Evolutionary conservation across 2,329 filamentous ascomycete species (phyloP).

Genomic region (Curvularia sp.): DNA sequence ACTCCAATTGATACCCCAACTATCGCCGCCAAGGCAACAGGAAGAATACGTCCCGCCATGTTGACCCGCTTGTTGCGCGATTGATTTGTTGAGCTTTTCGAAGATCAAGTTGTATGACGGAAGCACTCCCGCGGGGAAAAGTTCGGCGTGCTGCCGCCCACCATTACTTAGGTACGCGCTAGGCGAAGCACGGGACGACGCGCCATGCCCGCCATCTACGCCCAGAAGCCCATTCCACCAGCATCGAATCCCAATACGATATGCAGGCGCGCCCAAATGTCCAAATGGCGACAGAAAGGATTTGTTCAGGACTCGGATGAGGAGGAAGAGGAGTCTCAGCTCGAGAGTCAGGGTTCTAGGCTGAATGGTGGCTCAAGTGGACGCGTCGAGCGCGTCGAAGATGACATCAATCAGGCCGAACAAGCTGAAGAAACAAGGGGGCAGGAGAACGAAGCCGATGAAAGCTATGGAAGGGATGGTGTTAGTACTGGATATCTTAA

Average conservation of each 20-base stretch:
- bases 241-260: conserved; percentile 32
- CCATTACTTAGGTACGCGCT: conserved; percentile 25
- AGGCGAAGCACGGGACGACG: conserved; percentile 33
- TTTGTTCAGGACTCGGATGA: conserved; percentile 62
- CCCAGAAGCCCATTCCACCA: conserved; percentile 25
- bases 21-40: conserved; percentile 41
- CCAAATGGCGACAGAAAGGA: conserved; percentile 58
- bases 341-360: conserved; percentile 35
- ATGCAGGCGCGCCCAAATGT: conserved; percentile 55
- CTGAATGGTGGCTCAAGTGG: conserved; percentile 20
- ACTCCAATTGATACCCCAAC: conserved; percentile 45
- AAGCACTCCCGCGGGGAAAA: conserved; percentile 25
- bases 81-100: background rate
- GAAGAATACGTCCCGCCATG: conserved; percentile 48
- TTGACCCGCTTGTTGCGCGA: background rate
- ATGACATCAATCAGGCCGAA: conserved; percentile 5
- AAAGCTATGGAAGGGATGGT: background rate
- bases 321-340: conserved; percentile 50
- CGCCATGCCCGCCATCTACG: conserved; percentile 26
- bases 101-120: conserved; percentile 25
- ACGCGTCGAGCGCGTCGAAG: conserved; percentile 34
- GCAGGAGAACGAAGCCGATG: background rate
- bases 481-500: background rate
- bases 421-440: background rate
- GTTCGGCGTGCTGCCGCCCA: conserved; percentile 23